These are phyloP conservation scores for Astrocystis sublimbata DNA, from an alignment of 495 filamentous ascomycete genomes.

Conservation along the genomic window DNA sequence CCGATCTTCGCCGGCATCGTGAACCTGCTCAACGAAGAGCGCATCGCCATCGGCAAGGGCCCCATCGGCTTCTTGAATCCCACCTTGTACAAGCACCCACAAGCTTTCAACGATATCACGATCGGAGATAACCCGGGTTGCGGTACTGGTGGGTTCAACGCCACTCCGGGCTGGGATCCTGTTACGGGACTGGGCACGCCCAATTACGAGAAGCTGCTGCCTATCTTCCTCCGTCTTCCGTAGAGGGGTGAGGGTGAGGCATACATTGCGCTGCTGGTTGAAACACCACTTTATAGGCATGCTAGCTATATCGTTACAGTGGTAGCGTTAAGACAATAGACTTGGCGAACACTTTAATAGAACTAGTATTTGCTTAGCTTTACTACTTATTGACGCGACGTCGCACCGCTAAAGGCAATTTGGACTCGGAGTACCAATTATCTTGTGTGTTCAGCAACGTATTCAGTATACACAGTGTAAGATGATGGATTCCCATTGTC, in stretches of 20 bases:
- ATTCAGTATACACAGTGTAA: too few relatives aligned
- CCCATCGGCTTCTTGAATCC: conserved; percentile 68
- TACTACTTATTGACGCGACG: neutral
- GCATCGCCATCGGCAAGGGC: conserved; percentile 52
- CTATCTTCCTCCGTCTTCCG: conserved; percentile 17
- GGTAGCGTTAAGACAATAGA: neutral
- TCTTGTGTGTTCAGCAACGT: too few relatives aligned
- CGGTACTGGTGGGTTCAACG: conserved; percentile 46
- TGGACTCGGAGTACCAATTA: too few relatives aligned
- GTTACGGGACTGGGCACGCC: conserved; percentile 41
- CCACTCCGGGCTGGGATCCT: conserved; percentile 42
- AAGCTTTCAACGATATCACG: conserved; percentile 62
- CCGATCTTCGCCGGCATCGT: conserved; percentile 51
- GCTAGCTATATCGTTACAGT: neutral
- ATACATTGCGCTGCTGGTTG: neutral
- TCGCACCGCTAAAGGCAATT: too few relatives aligned
- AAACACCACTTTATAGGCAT: neutral
- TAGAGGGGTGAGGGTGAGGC: neutral
- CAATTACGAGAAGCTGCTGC: conserved; percentile 29
- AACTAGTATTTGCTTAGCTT: neutral
- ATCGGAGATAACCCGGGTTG: conserved; percentile 61
- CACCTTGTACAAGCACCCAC: conserved; percentile 58
- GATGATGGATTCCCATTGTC: too few relatives aligned
- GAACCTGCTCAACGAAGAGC: conserved; percentile 62
- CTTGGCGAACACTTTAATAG: neutral